Percentiles rank a stretch among this genome's conserved stretches.
These are phyloP conservation scores for Pseudogymnoascus sp. DNA, from an alignment of 2,329 filamentous ascomycete species.

Conservation along the genomic window DNA sequence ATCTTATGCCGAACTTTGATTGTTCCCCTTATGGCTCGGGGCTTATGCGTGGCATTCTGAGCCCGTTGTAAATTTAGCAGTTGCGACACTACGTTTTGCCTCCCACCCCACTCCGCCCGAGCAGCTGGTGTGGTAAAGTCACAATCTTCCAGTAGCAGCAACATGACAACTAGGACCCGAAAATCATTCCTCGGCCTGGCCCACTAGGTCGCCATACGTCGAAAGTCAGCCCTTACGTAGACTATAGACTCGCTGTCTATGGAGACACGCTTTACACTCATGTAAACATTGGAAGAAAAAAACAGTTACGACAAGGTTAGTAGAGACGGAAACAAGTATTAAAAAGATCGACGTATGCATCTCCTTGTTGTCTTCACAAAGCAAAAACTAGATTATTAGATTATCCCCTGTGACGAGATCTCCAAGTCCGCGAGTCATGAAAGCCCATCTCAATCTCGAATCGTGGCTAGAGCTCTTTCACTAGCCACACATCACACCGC, in stretches of 20 bases:
- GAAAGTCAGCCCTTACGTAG: neutral
- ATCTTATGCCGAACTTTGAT: neutral
- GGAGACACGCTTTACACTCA: neutral
- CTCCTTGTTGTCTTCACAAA: neutral
- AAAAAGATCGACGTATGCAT: neutral
- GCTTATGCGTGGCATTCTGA: neutral
- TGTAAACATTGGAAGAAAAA: neutral
- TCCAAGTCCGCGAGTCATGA: neutral
- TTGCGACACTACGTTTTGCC: too few relatives aligned
- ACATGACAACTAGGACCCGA: neutral
- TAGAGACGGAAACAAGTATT: neutral
- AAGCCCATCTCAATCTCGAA: neutral
- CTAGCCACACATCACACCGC: neutral
- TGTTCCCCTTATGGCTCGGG: neutral
- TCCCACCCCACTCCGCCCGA: too few relatives aligned
- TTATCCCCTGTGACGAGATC: neutral
- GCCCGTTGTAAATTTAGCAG: too few relatives aligned
- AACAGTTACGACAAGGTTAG: neutral
- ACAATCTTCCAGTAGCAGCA: neutral
- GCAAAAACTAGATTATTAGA: neutral
- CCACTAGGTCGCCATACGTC: neutral
- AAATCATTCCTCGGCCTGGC: neutral
- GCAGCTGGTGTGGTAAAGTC: too few relatives aligned
- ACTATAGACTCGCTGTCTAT: neutral
- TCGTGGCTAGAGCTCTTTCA: neutral